These are phyloP conservation scores for Euphorbia corollata DNA, from an alignment of 441 rosid genomes.

Conservation along the genomic window DNA sequence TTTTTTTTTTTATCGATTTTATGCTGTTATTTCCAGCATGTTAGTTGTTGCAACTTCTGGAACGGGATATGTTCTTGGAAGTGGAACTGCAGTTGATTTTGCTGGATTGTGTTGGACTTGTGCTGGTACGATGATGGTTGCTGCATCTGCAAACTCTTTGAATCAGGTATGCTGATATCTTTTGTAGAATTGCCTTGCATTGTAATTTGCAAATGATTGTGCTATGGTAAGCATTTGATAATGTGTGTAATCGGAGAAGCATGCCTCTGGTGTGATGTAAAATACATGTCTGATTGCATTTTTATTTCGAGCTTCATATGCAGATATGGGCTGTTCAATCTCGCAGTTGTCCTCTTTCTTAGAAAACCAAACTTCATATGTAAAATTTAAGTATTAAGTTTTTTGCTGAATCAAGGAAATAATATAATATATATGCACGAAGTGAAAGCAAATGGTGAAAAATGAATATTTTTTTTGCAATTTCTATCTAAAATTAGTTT, in stretches of 20 bases:
- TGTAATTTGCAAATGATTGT: neutral
- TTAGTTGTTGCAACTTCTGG: constrained; percentile 96
- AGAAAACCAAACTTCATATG: neutral
- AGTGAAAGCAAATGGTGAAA: neutral
- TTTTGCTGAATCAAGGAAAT: neutral
- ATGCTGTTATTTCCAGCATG: constrained; percentile 36
- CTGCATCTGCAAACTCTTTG: constrained; percentile 85
- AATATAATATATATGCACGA: neutral
- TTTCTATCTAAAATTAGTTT: neutral
- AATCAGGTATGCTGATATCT: constrained; percentile 54
- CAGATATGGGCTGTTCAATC: neutral
- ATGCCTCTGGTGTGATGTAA: neutral
- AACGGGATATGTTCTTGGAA: constrained; percentile 77
- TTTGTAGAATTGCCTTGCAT: neutral
- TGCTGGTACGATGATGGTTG: constrained; percentile 94
- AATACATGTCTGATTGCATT: neutral
- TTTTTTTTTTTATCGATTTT: neutral
- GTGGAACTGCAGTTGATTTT: constrained; percentile 54
- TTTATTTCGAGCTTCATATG: neutral
- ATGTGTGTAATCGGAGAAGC: neutral
- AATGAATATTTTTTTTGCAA: neutral
- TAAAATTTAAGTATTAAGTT: neutral
- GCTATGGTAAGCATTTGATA: neutral
- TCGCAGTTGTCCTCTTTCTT: neutral
- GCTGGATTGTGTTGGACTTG: constrained; percentile 83